Evolutionary conservation across 306 rosid genomes (phyloP).

Genomic region (Pyrus bretschneideri): DNA sequence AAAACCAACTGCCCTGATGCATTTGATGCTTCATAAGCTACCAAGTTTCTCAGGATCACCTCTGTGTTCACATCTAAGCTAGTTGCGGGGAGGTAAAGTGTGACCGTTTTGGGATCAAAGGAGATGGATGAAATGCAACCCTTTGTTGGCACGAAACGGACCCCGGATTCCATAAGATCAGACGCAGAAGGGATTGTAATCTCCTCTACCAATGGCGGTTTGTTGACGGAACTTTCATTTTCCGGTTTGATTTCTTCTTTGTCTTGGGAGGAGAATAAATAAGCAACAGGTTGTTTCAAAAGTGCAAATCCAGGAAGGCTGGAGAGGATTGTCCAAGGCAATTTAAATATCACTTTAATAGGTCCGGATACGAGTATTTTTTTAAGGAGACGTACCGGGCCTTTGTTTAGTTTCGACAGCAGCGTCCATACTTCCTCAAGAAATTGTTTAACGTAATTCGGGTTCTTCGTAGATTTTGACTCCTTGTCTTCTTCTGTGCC

Average conservation of each 20-base stretch:
- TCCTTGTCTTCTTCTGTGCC: slow-evolving; percentile 11
- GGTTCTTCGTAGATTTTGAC: not conserved
- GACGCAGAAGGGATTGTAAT: slow-evolving; percentile 63
- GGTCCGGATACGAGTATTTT: slow-evolving; percentile 45
- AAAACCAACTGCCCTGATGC: slow-evolving; percentile 56
- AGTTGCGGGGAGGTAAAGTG: slow-evolving; percentile 50
- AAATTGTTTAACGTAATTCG: slow-evolving; percentile 22
- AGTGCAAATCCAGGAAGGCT: slow-evolving; percentile 40
- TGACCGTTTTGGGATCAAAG: slow-evolving; percentile 37
- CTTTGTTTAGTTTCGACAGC: slow-evolving; percentile 44
- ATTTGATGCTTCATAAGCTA: slow-evolving; percentile 69
- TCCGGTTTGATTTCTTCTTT: slow-evolving; percentile 28
- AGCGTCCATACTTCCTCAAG: slow-evolving; percentile 33
- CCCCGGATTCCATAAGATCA: slow-evolving; percentile 36
- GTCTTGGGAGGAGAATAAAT: slow-evolving; percentile 15
- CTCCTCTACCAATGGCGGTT: slow-evolving; percentile 61
- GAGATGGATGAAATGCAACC: slow-evolving; percentile 41
- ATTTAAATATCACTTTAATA: slow-evolving; percentile 27
- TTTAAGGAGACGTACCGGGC: slow-evolving; percentile 37
- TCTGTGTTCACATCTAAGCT: slow-evolving; percentile 51
- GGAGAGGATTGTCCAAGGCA: slow-evolving; percentile 67
- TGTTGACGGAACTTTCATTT: slow-evolving; percentile 24
- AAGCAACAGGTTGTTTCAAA: slow-evolving; percentile 28
- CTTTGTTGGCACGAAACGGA: slow-evolving; percentile 29
- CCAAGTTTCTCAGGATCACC: slow-evolving; percentile 56